Evolutionary conservation across 106 monocot genomes (phyloP), one percentile per base, ranked within the genome.

Genomic region (Dendrobium chrysotoxum): DNA sequence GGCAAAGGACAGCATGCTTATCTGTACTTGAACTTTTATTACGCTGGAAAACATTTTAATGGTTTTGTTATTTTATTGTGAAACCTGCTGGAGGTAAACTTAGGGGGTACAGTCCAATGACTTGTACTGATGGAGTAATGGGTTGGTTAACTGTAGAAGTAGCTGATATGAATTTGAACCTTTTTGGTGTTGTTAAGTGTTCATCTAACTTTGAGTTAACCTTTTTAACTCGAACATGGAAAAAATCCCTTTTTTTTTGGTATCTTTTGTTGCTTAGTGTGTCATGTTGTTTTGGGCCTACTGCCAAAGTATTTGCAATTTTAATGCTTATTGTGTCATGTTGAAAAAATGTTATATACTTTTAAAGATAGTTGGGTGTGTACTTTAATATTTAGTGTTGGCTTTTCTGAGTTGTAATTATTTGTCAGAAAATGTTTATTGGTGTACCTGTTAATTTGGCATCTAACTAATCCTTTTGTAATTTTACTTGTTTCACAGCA

Each of bases 401-500:
- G 5, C 1, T 6, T 25, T 64, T 26, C 1, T 64, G 4, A 64
- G 64, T 64, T 64, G 23, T n/a, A 64, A 64, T 64, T 64, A 64
- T 57, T 57, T 57, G 4, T 3, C 7, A 64, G 26, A 23, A 64
- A 6, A 64, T 1, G 11, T 1, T 15, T 50, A 64, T 64, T 64
- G 26, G 8, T 1, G 64, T 64, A 23, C 23, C 26, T 0, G 25
- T 64, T 64, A n/a, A 23, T 26, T 11, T 64, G 64, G 6, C 64
- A 64, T 64, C 64, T 64, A 64, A 7, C 25, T 25, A 26, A 64
- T 64, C 64, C 64, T 64, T 64, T 9, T 64, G 64, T 64, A 64
- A 17, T 74, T 41, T 41, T 41, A 74, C n/a, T 65, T 70, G 23
- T 31, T 84, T 47, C 83, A 75, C 89, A 98, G 98, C 77, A 95